phyloP scores from a whole-genome alignment of 140 eudicot genomes.

The Flaveria floridana region DNA sequence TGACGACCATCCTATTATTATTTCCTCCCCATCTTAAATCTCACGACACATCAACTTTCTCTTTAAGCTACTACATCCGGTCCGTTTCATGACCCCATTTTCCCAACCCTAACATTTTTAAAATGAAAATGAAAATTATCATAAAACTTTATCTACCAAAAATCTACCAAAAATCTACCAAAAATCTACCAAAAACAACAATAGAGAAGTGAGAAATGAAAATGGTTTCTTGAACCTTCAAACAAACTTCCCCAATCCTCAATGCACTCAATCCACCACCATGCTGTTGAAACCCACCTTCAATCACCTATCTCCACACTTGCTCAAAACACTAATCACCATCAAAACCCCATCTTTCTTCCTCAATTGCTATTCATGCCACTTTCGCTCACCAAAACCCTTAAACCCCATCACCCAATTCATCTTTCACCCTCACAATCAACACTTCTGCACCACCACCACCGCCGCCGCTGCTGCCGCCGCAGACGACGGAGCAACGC shows the following conservation, averaged over 20 bases:
- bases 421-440: conserved; percentile 17
- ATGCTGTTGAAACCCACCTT: conserved; percentile 40
- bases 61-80: too few species aligned
- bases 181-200: not conserved
- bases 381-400: conserved; percentile 26
- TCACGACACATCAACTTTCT: too few species aligned
- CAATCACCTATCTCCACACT: conserved; percentile 33
- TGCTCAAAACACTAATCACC: conserved; percentile 32
- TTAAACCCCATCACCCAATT: conserved; percentile 28
- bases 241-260: conserved; percentile 27
- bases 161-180: not conserved
- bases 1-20: too few species aligned
- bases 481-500: conserved; percentile 22
- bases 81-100: too few species aligned
- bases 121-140: too few species aligned
- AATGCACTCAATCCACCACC: conserved; percentile 29
- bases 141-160: not conserved
- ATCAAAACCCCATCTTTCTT: conserved; percentile 35
- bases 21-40: too few species aligned
- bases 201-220: not conserved
- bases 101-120: too few species aligned
- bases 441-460: conserved; percentile 33
- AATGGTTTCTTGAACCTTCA: conserved; percentile 15
- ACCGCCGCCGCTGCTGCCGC: conserved; percentile 21
- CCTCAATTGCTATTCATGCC: conserved; percentile 16